Conservation (phyloP, 164 flowering plant genomes). For the Pachysandra terminalis region DNA sequence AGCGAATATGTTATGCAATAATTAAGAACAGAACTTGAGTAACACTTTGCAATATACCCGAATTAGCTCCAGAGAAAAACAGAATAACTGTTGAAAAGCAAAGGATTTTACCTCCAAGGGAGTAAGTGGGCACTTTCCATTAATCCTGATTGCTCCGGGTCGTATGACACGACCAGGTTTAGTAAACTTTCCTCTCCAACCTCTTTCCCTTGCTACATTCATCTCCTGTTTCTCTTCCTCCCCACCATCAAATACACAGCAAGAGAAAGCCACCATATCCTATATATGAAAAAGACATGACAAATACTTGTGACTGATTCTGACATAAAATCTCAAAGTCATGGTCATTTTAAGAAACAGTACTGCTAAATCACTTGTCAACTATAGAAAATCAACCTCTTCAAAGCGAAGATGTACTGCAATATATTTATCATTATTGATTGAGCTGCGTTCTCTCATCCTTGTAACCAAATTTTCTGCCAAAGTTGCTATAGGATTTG, state of each 20-base stretch:
- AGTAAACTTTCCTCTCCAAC: constrained; percentile 96
- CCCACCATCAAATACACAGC: constrained; percentile 95
- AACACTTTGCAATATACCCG: background rate
- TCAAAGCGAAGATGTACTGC: constrained; percentile 98
- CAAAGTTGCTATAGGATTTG: constrained; percentile 56
- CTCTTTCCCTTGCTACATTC: constrained; percentile 88
- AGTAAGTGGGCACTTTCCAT: constrained; percentile 94
- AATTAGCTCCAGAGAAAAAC: background rate
- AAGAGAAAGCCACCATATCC: constrained; percentile 99
- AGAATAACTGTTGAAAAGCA: background rate
- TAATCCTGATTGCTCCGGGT: constrained; percentile 81
- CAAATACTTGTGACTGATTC: background rate
- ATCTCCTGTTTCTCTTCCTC: constrained; percentile 68
- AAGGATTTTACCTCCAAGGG: constrained; percentile 74
- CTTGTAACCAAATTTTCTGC: constrained; percentile 70
- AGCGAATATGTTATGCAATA: background rate
- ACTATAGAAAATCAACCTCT: constrained; percentile 49
- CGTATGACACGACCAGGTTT: constrained; percentile 81
- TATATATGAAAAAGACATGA: constrained; percentile 19
- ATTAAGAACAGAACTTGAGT: background rate
- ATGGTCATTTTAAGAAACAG: background rate
- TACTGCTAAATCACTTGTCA: background rate
- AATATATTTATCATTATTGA: constrained; percentile 69
- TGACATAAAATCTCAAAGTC: background rate
- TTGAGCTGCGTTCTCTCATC: constrained; percentile 76